Evolutionary conservation across 108 stramenopile genomes (phyloP).

Genomic region (Skeletonema marinoi): DNA sequence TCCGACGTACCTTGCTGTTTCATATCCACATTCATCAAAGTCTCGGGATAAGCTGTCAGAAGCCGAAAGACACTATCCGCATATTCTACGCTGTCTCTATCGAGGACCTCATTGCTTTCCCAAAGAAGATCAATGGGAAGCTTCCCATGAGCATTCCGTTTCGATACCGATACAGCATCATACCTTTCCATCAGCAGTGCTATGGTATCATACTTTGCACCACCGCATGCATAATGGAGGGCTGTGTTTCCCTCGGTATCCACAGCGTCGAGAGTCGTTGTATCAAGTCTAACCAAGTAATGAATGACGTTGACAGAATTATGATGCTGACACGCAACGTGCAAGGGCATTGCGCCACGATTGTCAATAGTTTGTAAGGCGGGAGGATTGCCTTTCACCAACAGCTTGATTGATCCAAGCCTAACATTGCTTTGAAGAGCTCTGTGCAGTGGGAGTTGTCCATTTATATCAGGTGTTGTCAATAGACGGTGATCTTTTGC

Average conservation of each 20-base stretch:
- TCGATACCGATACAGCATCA: not conserved
- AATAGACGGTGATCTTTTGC: no score
- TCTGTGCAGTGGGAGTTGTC: not conserved
- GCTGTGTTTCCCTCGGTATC: not conserved
- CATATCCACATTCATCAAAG: no score
- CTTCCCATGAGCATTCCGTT: not conserved
- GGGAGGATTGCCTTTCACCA: not conserved
- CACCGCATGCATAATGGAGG: not conserved
- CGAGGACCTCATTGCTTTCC: not conserved
- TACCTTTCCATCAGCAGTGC: not conserved
- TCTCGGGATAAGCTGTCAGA: no score
- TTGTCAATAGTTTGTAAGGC: not conserved
- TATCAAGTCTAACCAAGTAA: not conserved
- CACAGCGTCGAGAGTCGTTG: not conserved
- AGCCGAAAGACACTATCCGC: not conserved
- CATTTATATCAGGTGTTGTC: not conserved
- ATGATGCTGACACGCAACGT: not conserved
- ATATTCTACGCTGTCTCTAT: not conserved
- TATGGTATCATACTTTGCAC: not conserved
- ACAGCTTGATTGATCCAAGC: not conserved
- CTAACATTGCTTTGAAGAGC: not conserved
- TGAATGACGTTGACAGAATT: not conserved
- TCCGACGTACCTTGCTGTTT: no score
- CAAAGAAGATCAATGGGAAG: not conserved
- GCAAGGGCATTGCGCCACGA: not conserved